Conservation (phyloP, 176 grass and related monocot genomes). For the Dactylis glomerata region DNA sequence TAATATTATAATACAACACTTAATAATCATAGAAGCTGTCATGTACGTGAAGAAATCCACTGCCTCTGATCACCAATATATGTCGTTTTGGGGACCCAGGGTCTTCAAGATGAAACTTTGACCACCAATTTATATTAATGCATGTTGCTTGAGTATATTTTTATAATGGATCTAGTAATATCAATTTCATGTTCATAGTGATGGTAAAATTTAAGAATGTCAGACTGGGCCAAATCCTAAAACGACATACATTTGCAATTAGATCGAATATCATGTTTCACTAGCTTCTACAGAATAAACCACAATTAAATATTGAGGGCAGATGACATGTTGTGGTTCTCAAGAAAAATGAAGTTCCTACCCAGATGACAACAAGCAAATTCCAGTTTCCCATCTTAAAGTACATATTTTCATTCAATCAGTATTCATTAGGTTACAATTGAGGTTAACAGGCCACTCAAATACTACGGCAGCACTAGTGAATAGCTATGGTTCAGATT, state of each 20-base stretch:
- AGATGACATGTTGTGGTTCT: constrained; percentile 14
- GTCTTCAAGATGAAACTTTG: background rate
- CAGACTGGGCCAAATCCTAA: background rate
- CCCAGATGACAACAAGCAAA: constrained; percentile 4
- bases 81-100: background rate
- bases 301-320: constrained; percentile 16
- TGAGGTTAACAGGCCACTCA: constrained; percentile 19
- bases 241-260: background rate
- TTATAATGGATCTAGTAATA: background rate
- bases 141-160: background rate
- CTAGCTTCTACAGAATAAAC: background rate
- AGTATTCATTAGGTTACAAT: background rate
- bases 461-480: background rate
- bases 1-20: constrained; percentile 9
- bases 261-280: background rate
- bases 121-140: background rate
- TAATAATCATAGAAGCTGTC: background rate
- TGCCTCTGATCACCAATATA: background rate
- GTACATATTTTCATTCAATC: background rate
- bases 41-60: background rate
- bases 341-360: constrained; percentile 5
- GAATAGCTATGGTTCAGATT: constrained; percentile 12
- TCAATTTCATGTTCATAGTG: constrained; percentile 9
- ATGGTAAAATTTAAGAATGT: background rate
- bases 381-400: background rate